Evolutionary conservation across 2,329 filamentous ascomycete species (phyloP), one percentile per base, ranked within the genome.

Genomic region (Samsoniella hepiali): DNA sequence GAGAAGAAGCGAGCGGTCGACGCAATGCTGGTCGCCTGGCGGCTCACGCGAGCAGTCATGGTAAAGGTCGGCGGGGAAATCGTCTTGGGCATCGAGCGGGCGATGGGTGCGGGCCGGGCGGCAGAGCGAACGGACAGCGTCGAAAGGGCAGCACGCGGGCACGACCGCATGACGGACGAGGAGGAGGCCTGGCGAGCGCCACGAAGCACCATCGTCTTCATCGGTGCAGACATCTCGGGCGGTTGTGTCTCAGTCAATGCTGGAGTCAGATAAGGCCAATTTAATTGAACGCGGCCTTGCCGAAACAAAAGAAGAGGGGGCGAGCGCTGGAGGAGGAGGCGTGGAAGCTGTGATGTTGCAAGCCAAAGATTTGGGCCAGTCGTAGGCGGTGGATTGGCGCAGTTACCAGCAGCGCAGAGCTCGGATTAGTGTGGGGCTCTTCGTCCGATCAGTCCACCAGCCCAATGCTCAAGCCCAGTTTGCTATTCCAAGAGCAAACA

Each of bases 1-100:
- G 59, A 63, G 65, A 69, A 69, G 64, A 66, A 70, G 59, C 64
- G 68, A 51, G 65, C 36, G 15, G 65, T 55, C 61, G 63, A 47
- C 57, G 66, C 32, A 38, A 56, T 40, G 31, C 51, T 50, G 63
- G 2, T 63, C 34, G 57, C 57, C 34, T 51, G 57, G 22, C 34
- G 57, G 36, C 34, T 34, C 34, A 47, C 36, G 34, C 58, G 49
- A 15, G 50, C 63, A 13, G 62, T 59, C 31, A 67, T 63, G 54
- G 66, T 68, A 3, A 64, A 68, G 31, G 66, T 61, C 31, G 60
- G 27, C 13, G 67, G 29, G 34, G 51, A 64, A 7, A 53, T 38
- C 8, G 32, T 47, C 51, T 49, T 56, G 60, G 40, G 42, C 29
- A 56, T 29, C 51, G 38, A 32, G 1, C 57, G 57, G 34, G 47